Conservation (phyloP, 768 basidiomycete species). For the Pulveroboletus ravenelii region DNA sequence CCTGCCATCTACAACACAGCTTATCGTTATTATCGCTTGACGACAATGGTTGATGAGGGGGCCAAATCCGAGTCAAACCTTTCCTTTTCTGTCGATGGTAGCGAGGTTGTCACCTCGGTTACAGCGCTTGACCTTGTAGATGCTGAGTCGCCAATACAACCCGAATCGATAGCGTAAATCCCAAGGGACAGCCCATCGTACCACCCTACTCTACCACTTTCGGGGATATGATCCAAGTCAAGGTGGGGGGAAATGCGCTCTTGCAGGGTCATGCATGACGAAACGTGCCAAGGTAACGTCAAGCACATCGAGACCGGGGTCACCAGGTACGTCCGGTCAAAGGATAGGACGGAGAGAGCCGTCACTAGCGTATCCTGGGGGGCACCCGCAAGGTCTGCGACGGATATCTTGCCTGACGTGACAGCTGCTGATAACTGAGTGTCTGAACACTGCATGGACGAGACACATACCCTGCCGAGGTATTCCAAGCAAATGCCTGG, state of each 20-base stretch:
- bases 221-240: conserved; percentile 35
- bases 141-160: conserved; percentile 1
- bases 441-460: neutral
- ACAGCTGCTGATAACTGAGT: conserved; percentile 21
- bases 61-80: too few relatives aligned
- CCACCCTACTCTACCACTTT: conserved; percentile 27
- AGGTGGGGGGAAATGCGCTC: conserved; percentile 34
- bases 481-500: conserved; percentile 33
- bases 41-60: too few relatives aligned
- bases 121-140: too few relatives aligned
- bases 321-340: conserved; percentile 24
- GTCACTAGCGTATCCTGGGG: conserved; percentile 13
- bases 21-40: too few relatives aligned
- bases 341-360: conserved; percentile 11
- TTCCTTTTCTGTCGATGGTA: too few relatives aligned
- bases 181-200: conserved; percentile 31
- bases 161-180: conserved; percentile 23
- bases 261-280: conserved; percentile 23
- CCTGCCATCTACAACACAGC: too few relatives aligned
- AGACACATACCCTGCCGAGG: conserved; percentile 17
- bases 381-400: conserved; percentile 32
- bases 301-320: conserved; percentile 28
- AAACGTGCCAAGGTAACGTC: conserved; percentile 13
- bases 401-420: conserved; percentile 11
- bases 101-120: too few relatives aligned